A percentile compares a stretch with the other conserved stretches of the same genome.
Evolutionary conservation across 2,329 filamentous ascomycete species (phyloP).

Genomic region (Pestalotiopsis sp.): DNA sequence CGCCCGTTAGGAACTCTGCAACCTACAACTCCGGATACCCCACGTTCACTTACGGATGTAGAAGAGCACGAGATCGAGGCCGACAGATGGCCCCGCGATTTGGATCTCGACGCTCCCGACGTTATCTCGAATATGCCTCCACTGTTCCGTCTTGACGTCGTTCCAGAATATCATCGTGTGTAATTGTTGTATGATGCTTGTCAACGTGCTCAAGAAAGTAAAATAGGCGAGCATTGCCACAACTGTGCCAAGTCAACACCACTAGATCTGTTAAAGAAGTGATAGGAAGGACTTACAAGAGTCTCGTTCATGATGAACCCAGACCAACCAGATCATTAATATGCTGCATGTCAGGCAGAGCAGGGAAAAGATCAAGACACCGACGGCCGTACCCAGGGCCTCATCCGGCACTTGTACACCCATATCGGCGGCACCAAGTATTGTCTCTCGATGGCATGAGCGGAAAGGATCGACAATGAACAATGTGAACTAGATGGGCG

Average conservation of each 20-base stretch:
- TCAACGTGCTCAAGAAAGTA: conserved; percentile 37
- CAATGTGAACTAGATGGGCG: neutral
- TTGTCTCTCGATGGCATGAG: neutral
- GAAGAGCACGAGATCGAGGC: conserved; percentile 45
- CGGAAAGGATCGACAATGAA: neutral
- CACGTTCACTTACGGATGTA: conserved; percentile 46
- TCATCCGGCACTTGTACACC: conserved; percentile 37
- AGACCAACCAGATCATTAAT: conserved; percentile 40
- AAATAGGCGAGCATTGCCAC: conserved; percentile 42
- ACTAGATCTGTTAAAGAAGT: neutral
- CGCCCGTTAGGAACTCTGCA: neutral
- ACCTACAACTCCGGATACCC: neutral
- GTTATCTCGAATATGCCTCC: conserved; percentile 36
- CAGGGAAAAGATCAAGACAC: conserved; percentile 38
- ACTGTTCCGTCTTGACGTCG: conserved; percentile 42
- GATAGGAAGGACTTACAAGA: conserved; percentile 39
- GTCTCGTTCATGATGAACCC: conserved; percentile 40
- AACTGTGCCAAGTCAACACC: conserved; percentile 31
- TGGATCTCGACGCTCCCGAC: conserved; percentile 42
- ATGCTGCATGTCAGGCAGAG: conserved; percentile 35
- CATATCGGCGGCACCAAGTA: conserved; percentile 30
- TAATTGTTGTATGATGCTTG: conserved; percentile 45
- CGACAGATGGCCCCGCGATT: conserved; percentile 43
- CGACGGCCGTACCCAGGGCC: conserved; percentile 34
- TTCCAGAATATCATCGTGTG: conserved; percentile 43